A percentile compares a stretch with the other conserved stretches of the same genome.
phyloP scores from a whole-genome alignment of 495 filamentous ascomycete genomes.

The Podospora australis region DNA sequence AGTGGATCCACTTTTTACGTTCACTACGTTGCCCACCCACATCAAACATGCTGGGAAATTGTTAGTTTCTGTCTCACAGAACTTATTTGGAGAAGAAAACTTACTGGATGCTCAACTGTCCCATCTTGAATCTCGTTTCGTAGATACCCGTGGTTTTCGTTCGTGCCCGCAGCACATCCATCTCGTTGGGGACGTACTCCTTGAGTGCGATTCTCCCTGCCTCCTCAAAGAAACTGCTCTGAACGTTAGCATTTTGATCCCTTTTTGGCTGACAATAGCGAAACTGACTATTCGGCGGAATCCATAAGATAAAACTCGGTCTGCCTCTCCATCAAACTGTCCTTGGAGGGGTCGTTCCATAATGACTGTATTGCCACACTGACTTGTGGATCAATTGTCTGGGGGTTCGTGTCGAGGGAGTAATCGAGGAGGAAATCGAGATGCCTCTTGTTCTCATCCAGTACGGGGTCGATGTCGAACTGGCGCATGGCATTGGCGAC shows the following conservation, averaged over 20 bases:
- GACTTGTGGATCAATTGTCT: slow-evolving; percentile 70
- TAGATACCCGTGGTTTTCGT: slow-evolving; percentile 99
- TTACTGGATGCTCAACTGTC: slow-evolving; percentile 96
- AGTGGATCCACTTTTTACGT: slow-evolving; percentile 99
- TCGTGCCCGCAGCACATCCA: slow-evolving; percentile 88
- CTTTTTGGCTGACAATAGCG: background rate
- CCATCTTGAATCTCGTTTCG: slow-evolving; percentile 97
- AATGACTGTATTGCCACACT: slow-evolving; percentile 76
- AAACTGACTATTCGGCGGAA: slow-evolving; percentile 89
- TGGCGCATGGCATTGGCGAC: slow-evolving; percentile 83
- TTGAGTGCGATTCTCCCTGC: slow-evolving; percentile 74
- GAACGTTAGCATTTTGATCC: slow-evolving; percentile 1
- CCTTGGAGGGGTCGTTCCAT: slow-evolving; percentile 85
- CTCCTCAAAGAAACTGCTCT: slow-evolving; percentile 84
- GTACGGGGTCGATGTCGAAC: slow-evolving; percentile 71
- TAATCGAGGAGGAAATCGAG: slow-evolving; percentile 80
- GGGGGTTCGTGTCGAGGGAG: slow-evolving; percentile 81
- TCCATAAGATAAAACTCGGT: slow-evolving; percentile 99
- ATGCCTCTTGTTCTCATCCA: slow-evolving; percentile 62
- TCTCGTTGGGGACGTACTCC: slow-evolving; percentile 84
- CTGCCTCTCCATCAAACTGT: slow-evolving; percentile 81
- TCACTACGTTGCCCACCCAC: slow-evolving; percentile 96
- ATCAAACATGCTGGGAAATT: slow-evolving; percentile 81
- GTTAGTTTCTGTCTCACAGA: slow-evolving; percentile 21
- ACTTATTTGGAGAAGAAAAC: slow-evolving; percentile 22